phyloP scores from a whole-genome alignment of 116 monocot genomes.

The Iris pallida region DNA sequence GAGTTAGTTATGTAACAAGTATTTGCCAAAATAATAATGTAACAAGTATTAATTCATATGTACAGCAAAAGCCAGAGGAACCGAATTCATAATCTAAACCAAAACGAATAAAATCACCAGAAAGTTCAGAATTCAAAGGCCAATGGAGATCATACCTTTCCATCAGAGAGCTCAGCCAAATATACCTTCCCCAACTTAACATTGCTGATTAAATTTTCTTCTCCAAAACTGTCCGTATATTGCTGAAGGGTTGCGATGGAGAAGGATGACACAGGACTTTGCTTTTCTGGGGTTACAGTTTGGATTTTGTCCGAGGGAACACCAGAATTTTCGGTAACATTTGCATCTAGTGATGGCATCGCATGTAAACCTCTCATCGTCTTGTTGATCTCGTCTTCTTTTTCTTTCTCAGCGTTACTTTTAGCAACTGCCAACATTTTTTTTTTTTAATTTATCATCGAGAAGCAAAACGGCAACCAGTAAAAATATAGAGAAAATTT shows the following conservation, averaged over 20 bases:
- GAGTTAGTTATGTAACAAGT: no score
- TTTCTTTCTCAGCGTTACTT: neutral
- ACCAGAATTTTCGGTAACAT: neutral
- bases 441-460: neutral
- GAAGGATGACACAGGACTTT: slow-evolving; percentile 31
- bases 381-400: slow-evolving; percentile 11
- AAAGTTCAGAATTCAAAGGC: neutral
- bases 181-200: slow-evolving; percentile 60
- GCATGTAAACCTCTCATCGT: neutral
- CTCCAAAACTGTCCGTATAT: slow-evolving; percentile 75
- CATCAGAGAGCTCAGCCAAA: slow-evolving; percentile 52
- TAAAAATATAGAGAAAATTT: no score
- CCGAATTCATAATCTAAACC: no score
- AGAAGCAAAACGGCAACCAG: neutral
- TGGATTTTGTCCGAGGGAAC: neutral
- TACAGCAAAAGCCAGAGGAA: no score
- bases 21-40: no score
- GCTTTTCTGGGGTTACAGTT: neutral
- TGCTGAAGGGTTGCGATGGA: slow-evolving; percentile 82
- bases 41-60: no score
- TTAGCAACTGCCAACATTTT: neutral
- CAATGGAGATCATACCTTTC: slow-evolving; percentile 47
- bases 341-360: slow-evolving; percentile 7
- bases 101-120: no score
- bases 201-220: slow-evolving; percentile 65